Conservation (phyloP, 78 protist species). For the Creolimax fragrantissima region DNA sequence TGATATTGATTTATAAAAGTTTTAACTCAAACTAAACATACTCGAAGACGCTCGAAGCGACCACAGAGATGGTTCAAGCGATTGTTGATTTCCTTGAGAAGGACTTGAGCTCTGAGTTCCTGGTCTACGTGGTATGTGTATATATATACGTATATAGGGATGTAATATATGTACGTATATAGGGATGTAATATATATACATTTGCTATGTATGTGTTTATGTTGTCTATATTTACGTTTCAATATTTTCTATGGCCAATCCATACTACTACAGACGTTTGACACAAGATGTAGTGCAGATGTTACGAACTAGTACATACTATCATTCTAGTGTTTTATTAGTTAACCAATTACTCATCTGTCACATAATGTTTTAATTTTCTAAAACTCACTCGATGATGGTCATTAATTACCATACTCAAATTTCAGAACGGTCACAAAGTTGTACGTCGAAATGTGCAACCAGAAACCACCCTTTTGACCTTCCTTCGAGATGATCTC, state of each 20-base stretch:
- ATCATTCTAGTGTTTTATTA: not conserved
- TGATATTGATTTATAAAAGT: no score
- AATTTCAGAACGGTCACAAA: not conserved
- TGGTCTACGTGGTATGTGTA: no score
- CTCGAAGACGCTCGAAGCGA: no score
- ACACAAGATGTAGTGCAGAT: not conserved
- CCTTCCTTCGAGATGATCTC: not conserved
- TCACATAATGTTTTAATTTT: not conserved
- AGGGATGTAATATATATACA: not conserved
- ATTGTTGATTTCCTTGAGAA: no score
- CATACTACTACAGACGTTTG: not conserved
- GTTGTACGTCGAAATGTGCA: not conserved
- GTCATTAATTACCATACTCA: not conserved
- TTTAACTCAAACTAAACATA: no score
- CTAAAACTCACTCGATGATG: not conserved
- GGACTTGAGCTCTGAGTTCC: no score
- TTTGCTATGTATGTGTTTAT: not conserved
- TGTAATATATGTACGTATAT: not conserved
- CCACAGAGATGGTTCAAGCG: no score
- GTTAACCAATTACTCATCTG: not conserved
- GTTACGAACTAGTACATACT: not conserved
- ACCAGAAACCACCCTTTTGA: not conserved
- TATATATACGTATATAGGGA: not conserved
- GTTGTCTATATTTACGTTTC: not conserved
- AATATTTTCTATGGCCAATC: not conserved